Percentiles rank a stretch among this genome's conserved stretches.
These are phyloP conservation scores for Suillus tomentosus DNA, from an alignment of 768 basidiomycete species.

Conservation along the genomic window DNA sequence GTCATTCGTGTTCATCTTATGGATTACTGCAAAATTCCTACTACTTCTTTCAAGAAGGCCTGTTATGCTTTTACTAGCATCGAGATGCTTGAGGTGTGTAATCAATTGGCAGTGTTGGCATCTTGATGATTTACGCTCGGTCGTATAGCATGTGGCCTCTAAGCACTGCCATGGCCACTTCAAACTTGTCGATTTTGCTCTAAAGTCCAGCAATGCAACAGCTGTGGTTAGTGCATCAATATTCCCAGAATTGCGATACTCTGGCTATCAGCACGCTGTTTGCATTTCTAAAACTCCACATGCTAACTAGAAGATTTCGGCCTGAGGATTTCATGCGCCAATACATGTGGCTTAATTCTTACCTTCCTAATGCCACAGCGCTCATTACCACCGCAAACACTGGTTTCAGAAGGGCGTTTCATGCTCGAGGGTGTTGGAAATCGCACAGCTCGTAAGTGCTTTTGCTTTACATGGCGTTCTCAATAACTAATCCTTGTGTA, in stretches of 20 bases:
- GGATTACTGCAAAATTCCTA: constrained; percentile 85
- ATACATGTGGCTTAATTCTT: constrained; percentile 90
- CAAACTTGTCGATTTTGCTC: constrained; percentile 73
- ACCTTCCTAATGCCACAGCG: constrained; percentile 84
- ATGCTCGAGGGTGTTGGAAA: constrained; percentile 86
- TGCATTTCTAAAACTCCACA: background rate
- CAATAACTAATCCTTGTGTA: constrained; percentile 11
- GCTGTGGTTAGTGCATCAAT: constrained; percentile 70
- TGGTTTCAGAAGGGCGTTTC: constrained; percentile 70
- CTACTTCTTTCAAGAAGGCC: constrained; percentile 72
- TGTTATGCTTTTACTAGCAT: constrained; percentile 59
- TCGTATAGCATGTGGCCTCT: constrained; percentile 33
- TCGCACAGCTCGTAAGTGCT: constrained; percentile 67
- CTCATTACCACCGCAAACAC: constrained; percentile 71
- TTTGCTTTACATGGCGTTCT: background rate
- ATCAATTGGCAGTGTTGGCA: background rate
- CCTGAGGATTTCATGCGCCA: constrained; percentile 84
- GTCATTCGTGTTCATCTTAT: constrained; percentile 84
- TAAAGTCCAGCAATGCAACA: constrained; percentile 67
- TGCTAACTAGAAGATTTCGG: constrained; percentile 33
- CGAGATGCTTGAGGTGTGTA: constrained; percentile 63
- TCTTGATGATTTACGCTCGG: background rate
- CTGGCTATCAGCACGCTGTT: constrained; percentile 60
- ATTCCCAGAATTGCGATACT: constrained; percentile 68
- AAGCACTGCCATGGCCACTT: constrained; percentile 69